These are phyloP conservation scores for Lathyrus sativus DNA, from an alignment of 306 rosid genomes.

Conservation along the genomic window DNA sequence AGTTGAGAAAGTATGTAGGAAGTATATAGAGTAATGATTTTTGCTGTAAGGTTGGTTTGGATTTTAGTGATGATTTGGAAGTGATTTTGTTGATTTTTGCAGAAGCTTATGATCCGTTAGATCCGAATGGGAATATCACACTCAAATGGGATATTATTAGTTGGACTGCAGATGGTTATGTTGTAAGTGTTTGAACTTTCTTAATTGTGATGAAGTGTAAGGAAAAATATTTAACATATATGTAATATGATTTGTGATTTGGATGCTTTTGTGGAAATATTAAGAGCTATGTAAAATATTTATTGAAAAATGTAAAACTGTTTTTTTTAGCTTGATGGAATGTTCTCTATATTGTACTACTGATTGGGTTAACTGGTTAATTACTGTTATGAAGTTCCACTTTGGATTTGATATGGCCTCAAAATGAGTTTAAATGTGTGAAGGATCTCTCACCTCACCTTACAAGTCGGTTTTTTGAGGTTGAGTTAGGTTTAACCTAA, in stretches of 20 bases:
- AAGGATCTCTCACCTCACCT: no score
- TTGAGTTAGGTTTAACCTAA: background rate
- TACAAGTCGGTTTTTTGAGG: background rate
- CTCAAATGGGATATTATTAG: slow-evolving; percentile 86
- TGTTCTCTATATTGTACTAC: background rate
- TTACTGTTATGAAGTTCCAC: background rate
- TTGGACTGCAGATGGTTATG: slow-evolving; percentile 97
- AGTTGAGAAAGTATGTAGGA: background rate
- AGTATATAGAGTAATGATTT: background rate
- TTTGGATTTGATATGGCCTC: background rate
- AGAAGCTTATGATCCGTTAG: slow-evolving; percentile 93
- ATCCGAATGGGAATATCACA: slow-evolving; percentile 90
- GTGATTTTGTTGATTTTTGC: slow-evolving; percentile 38
- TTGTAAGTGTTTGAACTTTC: slow-evolving; percentile 63
- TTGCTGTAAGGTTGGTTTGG: background rate
- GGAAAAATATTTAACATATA: background rate
- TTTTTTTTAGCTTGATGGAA: background rate
- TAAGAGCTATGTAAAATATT: slow-evolving; percentile 6
- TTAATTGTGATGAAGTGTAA: slow-evolving; percentile 21
- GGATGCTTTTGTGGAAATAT: background rate
- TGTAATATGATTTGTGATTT: background rate
- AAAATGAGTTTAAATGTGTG: background rate
- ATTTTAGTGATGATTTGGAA: background rate
- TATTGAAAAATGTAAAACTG: background rate
- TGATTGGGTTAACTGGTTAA: background rate